These are phyloP conservation scores for Lycium barbarum DNA, from an alignment of 257 asterid genomes.

Conservation along the genomic window DNA sequence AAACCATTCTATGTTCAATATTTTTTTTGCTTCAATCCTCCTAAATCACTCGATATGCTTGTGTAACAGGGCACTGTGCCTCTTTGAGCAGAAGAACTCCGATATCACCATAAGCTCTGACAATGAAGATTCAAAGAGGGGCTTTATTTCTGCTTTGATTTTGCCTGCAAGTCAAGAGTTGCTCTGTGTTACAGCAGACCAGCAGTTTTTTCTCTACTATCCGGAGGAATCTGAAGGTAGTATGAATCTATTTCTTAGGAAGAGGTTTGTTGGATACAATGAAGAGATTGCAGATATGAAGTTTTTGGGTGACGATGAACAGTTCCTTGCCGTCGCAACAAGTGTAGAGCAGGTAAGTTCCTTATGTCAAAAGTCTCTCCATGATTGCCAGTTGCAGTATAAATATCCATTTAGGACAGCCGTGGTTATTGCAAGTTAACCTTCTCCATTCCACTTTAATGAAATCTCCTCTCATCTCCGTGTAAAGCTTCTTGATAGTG, in stretches of 20 bases:
- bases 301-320: constrained; percentile 88
- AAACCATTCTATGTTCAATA: too few relatives aligned
- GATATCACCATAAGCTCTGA: constrained; percentile 70
- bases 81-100: constrained; percentile 83
- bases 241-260: constrained; percentile 57
- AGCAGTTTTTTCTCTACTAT: constrained; percentile 83
- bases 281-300: constrained; percentile 94
- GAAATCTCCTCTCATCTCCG: background rate
- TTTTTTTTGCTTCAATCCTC: too few relatives aligned
- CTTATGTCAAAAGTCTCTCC: background rate
- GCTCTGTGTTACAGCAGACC: constrained; percentile 88
- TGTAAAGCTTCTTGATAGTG: background rate
- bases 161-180: constrained; percentile 72
- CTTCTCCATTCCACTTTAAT: background rate
- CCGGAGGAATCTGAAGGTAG: constrained; percentile 52
- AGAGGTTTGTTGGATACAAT: constrained; percentile 86
- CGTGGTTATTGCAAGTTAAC: background rate
- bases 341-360: constrained; percentile 82
- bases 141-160: constrained; percentile 80
- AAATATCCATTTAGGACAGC: background rate
- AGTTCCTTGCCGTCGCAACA: constrained; percentile 85
- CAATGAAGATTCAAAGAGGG: constrained; percentile 71
- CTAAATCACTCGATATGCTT: too few relatives aligned
- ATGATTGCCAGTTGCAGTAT: background rate
- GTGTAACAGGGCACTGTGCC: constrained; percentile 65